Base-by-base conservation (phyloP, 2,329 filamentous ascomycete genomes). In the Dactylellina parvicollis region DNA sequence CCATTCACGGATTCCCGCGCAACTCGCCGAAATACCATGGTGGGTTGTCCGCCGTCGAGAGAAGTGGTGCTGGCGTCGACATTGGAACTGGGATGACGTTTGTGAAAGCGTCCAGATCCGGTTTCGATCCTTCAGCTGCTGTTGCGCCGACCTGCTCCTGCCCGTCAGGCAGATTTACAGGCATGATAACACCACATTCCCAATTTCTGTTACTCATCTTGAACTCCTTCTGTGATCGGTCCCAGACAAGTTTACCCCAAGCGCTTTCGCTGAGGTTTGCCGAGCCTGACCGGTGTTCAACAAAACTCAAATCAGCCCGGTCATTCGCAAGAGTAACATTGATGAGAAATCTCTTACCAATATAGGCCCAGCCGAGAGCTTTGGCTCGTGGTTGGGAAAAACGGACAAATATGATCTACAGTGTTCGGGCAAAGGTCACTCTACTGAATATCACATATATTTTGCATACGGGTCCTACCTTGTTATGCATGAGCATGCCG, bases 181-280 rank as follows among this genome's bases (percentile, higher is more conserved):
- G 88, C 40, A 97, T 80, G 22, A 98, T 77, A 0, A 99, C 91
- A 34, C 95, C 95, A 79, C 92, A 96, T 81, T 98, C 95, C 93
- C 94, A 98, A 80, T 98, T 99, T 61, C 91, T 88, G 80, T 90
- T 92, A 75, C 86, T 92, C 75, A 98, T 84, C 80, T 92, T 96
- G 10, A 88, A 86, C 74, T 86, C 81, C 74, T 89, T 89, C 1
- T 87, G 89, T 5, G 80, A 81, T 76, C 85, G 87, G 77, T 96
- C 89, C 78, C 88, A 88, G 60, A 89, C 86, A 28, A 96, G 81
- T 49, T 88, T 88, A 20, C 94, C 95, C 90, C 95, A 99, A 28
- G 95, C 95, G 79, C 91, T 93, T 80, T 97, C 92, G 0, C 92
- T 96, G 26, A 96, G 82, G 81, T 99, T 99, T 5, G 92, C 92